A percentile compares a stretch with the other conserved stretches of the same genome.
Evolutionary conservation across 106 monocot species (phyloP).

Genomic region (Platanthera zijinensis): DNA sequence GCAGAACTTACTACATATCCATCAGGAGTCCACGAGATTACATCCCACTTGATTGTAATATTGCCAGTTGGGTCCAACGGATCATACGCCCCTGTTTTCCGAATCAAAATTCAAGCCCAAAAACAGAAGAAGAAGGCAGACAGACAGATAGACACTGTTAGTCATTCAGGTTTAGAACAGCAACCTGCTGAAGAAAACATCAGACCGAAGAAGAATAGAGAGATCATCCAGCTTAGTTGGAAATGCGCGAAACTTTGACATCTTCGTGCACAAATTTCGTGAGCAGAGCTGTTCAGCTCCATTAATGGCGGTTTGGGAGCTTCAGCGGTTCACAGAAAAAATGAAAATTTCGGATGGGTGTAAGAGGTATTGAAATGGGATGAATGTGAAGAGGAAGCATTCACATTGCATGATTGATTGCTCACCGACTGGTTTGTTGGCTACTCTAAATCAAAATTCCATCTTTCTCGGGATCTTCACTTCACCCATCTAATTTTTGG

Average conservation of each 20-base stretch:
- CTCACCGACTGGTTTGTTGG: conserved; percentile 33
- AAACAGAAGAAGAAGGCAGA: background rate
- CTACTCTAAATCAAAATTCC: background rate
- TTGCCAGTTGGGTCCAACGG: conserved; percentile 73
- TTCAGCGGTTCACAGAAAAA: conserved; percentile 1
- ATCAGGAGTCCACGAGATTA: conserved; percentile 76
- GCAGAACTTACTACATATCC: conserved; percentile 59
- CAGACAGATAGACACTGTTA: background rate
- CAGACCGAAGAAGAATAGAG: conserved; percentile 11
- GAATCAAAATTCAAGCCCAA: background rate
- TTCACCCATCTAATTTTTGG: background rate
- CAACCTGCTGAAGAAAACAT: conserved; percentile 42
- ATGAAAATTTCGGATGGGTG: background rate
- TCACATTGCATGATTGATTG: conserved; percentile 10
- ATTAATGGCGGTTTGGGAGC: background rate
- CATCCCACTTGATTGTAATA: conserved; percentile 79
- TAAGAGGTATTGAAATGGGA: conserved; percentile 13
- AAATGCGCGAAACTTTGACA: background rate
- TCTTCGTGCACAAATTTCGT: background rate
- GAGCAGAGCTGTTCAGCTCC: background rate
- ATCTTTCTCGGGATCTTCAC: background rate
- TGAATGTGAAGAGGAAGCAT: conserved; percentile 7
- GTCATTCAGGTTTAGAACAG: background rate
- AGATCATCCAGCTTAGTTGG: conserved; percentile 15
- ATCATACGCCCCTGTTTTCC: conserved; percentile 48